phyloP scores from a whole-genome alignment of 169 alveolate genomes.

The Plasmodium gaboni region DNA sequence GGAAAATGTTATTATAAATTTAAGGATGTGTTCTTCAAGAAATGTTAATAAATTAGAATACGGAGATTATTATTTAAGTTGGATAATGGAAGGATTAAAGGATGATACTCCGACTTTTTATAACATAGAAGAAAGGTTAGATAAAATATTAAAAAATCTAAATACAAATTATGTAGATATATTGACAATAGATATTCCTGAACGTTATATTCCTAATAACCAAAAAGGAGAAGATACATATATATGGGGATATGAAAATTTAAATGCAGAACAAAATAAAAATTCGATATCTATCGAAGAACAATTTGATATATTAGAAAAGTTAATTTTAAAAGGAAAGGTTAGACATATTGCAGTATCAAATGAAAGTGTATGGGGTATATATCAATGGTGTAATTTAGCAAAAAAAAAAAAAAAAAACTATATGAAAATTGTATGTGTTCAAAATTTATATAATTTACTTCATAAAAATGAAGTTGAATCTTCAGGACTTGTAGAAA shows the following conservation, averaged over 20 bases:
- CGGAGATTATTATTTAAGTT: constrained; percentile 77
- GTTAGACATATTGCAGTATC: constrained; percentile 86
- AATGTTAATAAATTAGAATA: constrained; percentile 74
- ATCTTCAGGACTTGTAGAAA: constrained; percentile 87
- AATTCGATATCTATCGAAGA: constrained; percentile 69
- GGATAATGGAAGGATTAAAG: constrained; percentile 50
- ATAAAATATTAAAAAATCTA: constrained; percentile 79
- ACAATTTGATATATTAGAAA: constrained; percentile 82
- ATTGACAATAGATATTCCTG: constrained; percentile 84
- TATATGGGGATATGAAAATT: constrained; percentile 84
- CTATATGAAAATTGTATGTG: constrained; percentile 77
- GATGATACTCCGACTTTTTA: constrained; percentile 33
- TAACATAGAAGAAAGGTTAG: constrained; percentile 86
- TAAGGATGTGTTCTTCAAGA: constrained; percentile 79
- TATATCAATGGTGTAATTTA: constrained; percentile 78
- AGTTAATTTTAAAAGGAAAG: constrained; percentile 85
- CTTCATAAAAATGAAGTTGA: constrained; percentile 88
- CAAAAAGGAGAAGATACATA: constrained; percentile 89
- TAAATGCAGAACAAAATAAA: constrained; percentile 27
- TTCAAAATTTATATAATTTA: constrained; percentile 85
- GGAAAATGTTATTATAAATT: constrained; percentile 77
- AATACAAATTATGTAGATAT: constrained; percentile 86
- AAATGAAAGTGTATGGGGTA: constrained; percentile 89
- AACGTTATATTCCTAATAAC: constrained; percentile 86
- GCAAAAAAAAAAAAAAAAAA: constrained; percentile 78